Conservation (phyloP, 257 asterid species). For the Nicotiana tomentosiformis region DNA sequence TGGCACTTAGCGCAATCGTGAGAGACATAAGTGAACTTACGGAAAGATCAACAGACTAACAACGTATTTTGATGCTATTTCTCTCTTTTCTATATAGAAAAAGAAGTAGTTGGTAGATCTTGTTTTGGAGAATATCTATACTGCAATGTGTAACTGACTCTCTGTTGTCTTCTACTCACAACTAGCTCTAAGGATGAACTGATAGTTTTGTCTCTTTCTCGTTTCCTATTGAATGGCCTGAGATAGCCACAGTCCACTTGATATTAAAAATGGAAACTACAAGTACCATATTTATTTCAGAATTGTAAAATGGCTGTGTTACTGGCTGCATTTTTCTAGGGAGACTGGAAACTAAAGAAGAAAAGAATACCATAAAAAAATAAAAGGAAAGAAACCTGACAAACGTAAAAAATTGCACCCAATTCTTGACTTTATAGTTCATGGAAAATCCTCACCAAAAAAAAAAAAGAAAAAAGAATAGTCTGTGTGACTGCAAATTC, state of each 20-base stretch:
- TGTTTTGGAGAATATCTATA: background rate
- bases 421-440: background rate
- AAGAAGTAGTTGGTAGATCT: background rate
- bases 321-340: too few relatives aligned
- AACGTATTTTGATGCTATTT: background rate
- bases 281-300: background rate
- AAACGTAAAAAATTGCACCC: background rate
- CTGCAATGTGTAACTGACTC: background rate
- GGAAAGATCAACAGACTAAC: background rate
- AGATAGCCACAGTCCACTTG: background rate
- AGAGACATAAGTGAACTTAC: background rate
- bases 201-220: background rate
- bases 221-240: slow-evolving; percentile 3
- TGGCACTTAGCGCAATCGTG: background rate
- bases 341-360: background rate
- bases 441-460: background rate
- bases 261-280: background rate
- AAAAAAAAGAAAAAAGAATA: too few relatives aligned
- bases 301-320: too few relatives aligned
- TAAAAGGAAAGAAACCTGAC: background rate
- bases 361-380: too few relatives aligned
- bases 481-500: background rate
- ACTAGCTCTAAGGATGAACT: background rate
- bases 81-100: background rate
- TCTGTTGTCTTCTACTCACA: background rate